Evolutionary conservation across 805 yeast genomes (phyloP), one percentile per base, ranked within the genome.

Genomic region (Ogataea kodamae): DNA sequence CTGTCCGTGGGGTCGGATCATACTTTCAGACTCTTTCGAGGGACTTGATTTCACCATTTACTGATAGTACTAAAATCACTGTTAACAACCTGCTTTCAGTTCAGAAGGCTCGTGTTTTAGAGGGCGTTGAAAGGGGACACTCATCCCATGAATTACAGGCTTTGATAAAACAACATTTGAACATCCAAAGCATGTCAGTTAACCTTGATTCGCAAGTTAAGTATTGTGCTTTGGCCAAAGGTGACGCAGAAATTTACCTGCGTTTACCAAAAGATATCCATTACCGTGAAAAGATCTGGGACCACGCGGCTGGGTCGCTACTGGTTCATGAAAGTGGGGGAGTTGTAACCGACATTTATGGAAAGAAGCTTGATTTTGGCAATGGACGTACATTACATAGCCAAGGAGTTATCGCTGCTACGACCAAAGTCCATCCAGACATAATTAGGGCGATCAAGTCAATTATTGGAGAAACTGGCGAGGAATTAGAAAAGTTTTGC

Each of bases 271-370:
- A 80, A 28, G 77, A 72, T 45, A 67, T 76, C 32, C 61, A 72
- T 3, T 92, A 89, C 57, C 73, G 85, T 49, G 99, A 92, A 57
- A 92, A 92, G 61, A 88, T 92, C 40, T 92, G 98, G 97, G 99
- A 92, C 61, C 99, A 92, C 58, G 97, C 97, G 12, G 94, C 97
- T 2, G 99, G 98, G 3, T 81, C 83, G 51, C 68, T 90, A 9
- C 70, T 92, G 41, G 79, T 94, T 28, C 69, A 73, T 21, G 98
- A 94, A 59, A 83, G 94, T 49, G 97, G 97, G 25, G 98, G 98
- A 5, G 57, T 67, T 30, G 97, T 92, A 9, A 77, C 90, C 10
- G 98, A 92, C 54, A 76, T 90, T 60, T 60, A 72, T 35, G 96
- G 96, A 12, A 67, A 66, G 9, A 67, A 70, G 15, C 70, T 92